phyloP scores from a whole-genome alignment of 495 filamentous ascomycete species.

The Thermochaetoides thermophila region DNA sequence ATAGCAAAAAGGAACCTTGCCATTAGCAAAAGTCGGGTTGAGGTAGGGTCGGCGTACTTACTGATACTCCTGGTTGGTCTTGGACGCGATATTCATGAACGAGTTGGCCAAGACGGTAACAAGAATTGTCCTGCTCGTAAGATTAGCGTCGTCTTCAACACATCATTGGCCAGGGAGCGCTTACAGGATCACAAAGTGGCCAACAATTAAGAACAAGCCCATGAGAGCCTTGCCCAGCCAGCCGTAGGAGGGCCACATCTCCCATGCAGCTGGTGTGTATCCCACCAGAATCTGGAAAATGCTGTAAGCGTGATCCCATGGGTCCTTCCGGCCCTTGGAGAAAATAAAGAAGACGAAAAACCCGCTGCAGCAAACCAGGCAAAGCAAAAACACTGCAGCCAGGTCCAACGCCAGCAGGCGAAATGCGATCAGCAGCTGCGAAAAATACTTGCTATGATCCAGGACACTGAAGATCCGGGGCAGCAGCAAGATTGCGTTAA shows the following conservation, averaged over 20 bases:
- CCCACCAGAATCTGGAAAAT: constrained; percentile 93
- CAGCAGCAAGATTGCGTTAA: constrained; percentile 76
- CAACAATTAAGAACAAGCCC: constrained; percentile 75
- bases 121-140: constrained; percentile 48
- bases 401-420: constrained; percentile 84
- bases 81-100: constrained; percentile 85
- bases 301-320: constrained; percentile 58
- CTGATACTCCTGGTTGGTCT: constrained; percentile 84
- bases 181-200: constrained; percentile 80
- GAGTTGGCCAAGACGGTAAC: constrained; percentile 88
- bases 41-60: constrained; percentile 10
- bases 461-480: constrained; percentile 81
- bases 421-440: constrained; percentile 82
- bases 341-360: constrained; percentile 90
- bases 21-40: neutral
- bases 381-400: constrained; percentile 64
- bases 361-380: constrained; percentile 74
- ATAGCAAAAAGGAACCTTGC: constrained; percentile 70
- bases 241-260: constrained; percentile 65
- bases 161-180: constrained; percentile 4
- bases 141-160: constrained; percentile 1
- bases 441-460: constrained; percentile 91
- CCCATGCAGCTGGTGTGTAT: constrained; percentile 42
- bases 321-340: constrained; percentile 47
- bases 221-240: constrained; percentile 58